Evolutionary conservation across 148 eudicot species (phyloP), one percentile per base, ranked within the genome.

Genomic region (Rhododendron henanense): DNA sequence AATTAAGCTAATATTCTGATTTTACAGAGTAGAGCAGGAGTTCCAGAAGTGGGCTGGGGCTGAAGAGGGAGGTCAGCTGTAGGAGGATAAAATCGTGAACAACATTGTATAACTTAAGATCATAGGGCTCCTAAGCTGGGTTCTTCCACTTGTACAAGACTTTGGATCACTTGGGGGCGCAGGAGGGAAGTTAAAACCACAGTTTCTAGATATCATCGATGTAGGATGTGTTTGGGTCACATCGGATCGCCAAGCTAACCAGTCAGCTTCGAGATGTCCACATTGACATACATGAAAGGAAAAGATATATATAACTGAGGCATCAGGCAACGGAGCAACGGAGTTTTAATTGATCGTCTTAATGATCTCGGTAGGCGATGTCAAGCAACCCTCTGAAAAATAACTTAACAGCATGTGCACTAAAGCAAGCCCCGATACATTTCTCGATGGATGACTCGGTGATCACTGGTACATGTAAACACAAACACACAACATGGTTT

Each of bases 391-490:
- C 84, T 41, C 88, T 88, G 81, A 89, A 86, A 47, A 91, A 78
- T n/a, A 91, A 90, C 88, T 92, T 94, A 37, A 91, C 88, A 53
- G 92, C 92, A 88, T 92, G 91, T 87, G 95, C 98, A 80, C 89
- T 77, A 33, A 92, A 81, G 91, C 98, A 93, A 76, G 91, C 92
- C 19, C 91, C 92, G 10, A 91, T 87, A 65, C 96, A 93, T 86
- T 90, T 91, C 71, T 71, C 85, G 61, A 90, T 89, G 76, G 92
- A 87, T 44, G 94, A 90, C 67, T 92, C 90, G 1, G 92, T 90
- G 75, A 94, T 90, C 85, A 93, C 98, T 90, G 88, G 45, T 41
- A 77, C 86, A 84, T 45, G 51, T 55, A 47, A 84, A 69, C 21
- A 81, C 55, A 63, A 35, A 25, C 3, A 8, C 48, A 61, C 19